Conservation (phyloP, 345 rosid species). For the Populus euphratica region DNA sequence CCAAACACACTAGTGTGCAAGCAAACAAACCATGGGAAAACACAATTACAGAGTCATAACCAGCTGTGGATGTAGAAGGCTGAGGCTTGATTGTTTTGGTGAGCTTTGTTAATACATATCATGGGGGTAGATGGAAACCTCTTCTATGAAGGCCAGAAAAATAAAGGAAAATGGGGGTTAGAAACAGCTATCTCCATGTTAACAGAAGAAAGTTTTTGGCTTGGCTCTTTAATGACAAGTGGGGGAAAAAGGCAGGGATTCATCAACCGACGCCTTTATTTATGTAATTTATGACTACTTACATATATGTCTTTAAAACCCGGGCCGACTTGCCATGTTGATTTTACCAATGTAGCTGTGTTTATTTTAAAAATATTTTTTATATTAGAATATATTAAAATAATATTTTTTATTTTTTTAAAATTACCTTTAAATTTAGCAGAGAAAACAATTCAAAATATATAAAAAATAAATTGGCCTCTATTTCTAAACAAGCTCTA, state of each 20-base stretch:
- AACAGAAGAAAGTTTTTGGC: neutral
- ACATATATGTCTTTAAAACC: no score
- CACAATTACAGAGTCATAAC: neutral
- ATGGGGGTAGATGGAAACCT: neutral
- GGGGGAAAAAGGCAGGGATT: neutral
- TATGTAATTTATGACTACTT: neutral
- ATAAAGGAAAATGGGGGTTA: neutral
- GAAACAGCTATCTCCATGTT: neutral
- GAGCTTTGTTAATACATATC: neutral
- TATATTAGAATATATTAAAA: no score
- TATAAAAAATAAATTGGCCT: no score
- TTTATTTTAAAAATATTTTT: no score
- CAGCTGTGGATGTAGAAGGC: neutral
- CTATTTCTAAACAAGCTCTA: no score
- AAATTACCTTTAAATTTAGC: no score
- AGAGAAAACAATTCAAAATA: no score
- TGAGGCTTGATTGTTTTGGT: neutral
- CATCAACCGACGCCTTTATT: neutral
- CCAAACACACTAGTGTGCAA: neutral
- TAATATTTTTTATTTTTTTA: no score
- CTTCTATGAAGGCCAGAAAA: neutral
- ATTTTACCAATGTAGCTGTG: rapidly evolving
- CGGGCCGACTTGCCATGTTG: no score
- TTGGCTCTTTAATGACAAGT: neutral
- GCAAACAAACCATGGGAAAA: neutral